These are phyloP conservation scores for Penicillium sp. DNA, from an alignment of 2,329 filamentous ascomycete species.

Conservation along the genomic window DNA sequence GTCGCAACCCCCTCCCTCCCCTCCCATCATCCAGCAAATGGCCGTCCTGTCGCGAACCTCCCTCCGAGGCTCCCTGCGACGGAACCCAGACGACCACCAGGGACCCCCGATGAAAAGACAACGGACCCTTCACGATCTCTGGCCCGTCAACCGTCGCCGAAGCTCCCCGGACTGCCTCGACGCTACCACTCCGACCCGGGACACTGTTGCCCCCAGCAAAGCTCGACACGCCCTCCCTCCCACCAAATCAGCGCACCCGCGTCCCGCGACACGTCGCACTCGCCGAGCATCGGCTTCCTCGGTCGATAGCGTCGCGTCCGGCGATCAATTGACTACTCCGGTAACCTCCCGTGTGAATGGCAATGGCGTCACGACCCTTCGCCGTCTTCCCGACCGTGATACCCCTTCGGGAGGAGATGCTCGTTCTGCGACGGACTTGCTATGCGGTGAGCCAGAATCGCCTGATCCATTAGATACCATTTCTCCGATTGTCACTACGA, in stretches of 20 bases:
- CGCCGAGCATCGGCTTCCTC: slow-evolving; percentile 25
- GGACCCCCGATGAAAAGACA: slow-evolving; percentile 34
- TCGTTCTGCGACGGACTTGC: slow-evolving; percentile 10
- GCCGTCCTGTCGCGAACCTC: slow-evolving; percentile 40
- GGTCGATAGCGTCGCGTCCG: slow-evolving; percentile 20
- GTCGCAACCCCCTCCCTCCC: slow-evolving; percentile 2
- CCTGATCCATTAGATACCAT: slow-evolving; percentile 35
- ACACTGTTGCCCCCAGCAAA: slow-evolving; percentile 10
- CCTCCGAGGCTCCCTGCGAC: slow-evolving; percentile 41
- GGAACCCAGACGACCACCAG: slow-evolving; percentile 30
- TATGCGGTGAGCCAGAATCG: slow-evolving; percentile 24
- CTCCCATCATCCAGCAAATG: slow-evolving; percentile 31
- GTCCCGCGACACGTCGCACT: slow-evolving; percentile 19
- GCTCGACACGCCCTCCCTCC: slow-evolving; percentile 16
- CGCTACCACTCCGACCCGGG: slow-evolving; percentile 28
- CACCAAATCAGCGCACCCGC: slow-evolving; percentile 24
- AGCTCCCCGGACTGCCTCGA: slow-evolving; percentile 42
- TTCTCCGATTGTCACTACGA: slow-evolving; percentile 18
- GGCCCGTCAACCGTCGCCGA: slow-evolving; percentile 29
- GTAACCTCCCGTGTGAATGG: slow-evolving; percentile 16
- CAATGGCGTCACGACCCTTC: slow-evolving; percentile 19
- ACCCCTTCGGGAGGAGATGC: slow-evolving; percentile 12
- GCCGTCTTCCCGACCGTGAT: slow-evolving; percentile 16
- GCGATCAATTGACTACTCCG: slow-evolving; percentile 18
- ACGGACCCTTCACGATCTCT: slow-evolving; percentile 29